Percentiles rank a stretch among this genome's conserved stretches.
Evolutionary conservation across 495 filamentous ascomycete genomes (phyloP).

Genomic region (Hypoxylon trugodes): DNA sequence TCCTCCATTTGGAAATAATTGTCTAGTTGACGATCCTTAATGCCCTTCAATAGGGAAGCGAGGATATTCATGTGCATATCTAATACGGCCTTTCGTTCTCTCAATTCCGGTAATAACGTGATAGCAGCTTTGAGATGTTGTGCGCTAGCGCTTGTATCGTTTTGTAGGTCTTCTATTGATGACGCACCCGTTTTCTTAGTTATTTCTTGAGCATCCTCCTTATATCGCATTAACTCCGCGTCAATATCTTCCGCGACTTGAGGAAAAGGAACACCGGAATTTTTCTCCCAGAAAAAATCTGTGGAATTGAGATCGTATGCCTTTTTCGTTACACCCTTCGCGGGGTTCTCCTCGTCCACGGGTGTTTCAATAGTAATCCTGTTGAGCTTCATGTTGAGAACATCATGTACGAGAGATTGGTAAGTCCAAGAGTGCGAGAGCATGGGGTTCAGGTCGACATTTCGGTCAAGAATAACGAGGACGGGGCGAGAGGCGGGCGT

Average conservation of each 20-base stretch:
- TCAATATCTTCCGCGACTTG: constrained; percentile 98
- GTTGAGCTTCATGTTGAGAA: constrained; percentile 92
- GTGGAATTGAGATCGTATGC: constrained; percentile 88
- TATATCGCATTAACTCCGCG: constrained; percentile 89
- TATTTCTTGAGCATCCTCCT: constrained; percentile 92
- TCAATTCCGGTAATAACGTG: constrained; percentile 87
- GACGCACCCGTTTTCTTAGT: constrained; percentile 94
- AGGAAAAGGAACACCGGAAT: constrained; percentile 92
- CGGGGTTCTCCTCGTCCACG: constrained; percentile 75
- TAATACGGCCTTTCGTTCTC: constrained; percentile 87
- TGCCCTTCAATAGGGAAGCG: constrained; percentile 83
- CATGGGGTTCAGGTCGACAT: constrained; percentile 97
- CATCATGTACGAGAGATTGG: constrained; percentile 93
- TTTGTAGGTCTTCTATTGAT: constrained; percentile 92
- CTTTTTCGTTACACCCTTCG: constrained; percentile 77
- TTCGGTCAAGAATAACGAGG: constrained; percentile 90
- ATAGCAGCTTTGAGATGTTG: constrained; percentile 97
- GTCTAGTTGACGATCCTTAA: constrained; percentile 94
- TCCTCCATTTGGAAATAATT: constrained; percentile 97
- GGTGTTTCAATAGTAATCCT: constrained; percentile 92
- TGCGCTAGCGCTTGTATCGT: constrained; percentile 85
- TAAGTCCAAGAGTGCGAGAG: constrained; percentile 99
- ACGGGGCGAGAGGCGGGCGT: constrained; percentile 80
- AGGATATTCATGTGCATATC: constrained; percentile 99
- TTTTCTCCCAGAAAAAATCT: constrained; percentile 97